phyloP scores from a whole-genome alignment of 2,329 filamentous ascomycete genomes.

The Ascochyta fabae region DNA sequence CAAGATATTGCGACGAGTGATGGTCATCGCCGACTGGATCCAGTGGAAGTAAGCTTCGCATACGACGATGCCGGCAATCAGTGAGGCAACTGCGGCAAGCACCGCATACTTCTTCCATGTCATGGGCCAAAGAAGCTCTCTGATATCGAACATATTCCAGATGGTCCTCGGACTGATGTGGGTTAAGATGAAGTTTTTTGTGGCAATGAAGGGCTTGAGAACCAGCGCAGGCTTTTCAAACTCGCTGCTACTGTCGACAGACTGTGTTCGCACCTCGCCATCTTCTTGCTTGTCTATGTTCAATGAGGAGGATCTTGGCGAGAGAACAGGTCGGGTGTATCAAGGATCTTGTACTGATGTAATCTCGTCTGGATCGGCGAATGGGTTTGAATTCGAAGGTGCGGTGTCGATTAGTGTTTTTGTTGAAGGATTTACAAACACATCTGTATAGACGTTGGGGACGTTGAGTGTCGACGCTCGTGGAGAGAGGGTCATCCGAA shows the following conservation, averaged over 20 bases:
- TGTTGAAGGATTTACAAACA: background rate
- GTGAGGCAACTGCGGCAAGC: constrained; percentile 11
- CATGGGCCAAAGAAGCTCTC: constrained; percentile 21
- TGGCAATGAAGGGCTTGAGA: background rate
- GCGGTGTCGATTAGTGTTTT: background rate
- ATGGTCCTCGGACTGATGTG: constrained; percentile 19
- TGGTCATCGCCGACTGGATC: constrained; percentile 22
- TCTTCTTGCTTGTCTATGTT: background rate
- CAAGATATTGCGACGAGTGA: constrained; percentile 25
- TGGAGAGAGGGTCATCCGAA: constrained; percentile 1
- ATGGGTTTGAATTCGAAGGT: background rate
- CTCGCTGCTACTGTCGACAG: background rate
- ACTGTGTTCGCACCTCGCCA: background rate
- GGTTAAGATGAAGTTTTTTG: background rate
- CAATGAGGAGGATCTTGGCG: background rate
- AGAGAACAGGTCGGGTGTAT: background rate
- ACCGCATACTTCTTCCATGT: constrained; percentile 26
- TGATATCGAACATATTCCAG: constrained; percentile 18
- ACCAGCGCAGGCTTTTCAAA: background rate
- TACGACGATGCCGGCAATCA: constrained; percentile 18
- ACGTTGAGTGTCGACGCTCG: background rate
- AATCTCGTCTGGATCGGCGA: constrained; percentile 4
- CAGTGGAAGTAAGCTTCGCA: constrained; percentile 20
- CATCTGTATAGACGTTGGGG: background rate
- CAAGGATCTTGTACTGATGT: background rate